A percentile compares a stretch with the other conserved stretches of the same genome.
These are phyloP conservation scores for Casuarina glauca DNA, from an alignment of 306 rosid species.

Conservation along the genomic window DNA sequence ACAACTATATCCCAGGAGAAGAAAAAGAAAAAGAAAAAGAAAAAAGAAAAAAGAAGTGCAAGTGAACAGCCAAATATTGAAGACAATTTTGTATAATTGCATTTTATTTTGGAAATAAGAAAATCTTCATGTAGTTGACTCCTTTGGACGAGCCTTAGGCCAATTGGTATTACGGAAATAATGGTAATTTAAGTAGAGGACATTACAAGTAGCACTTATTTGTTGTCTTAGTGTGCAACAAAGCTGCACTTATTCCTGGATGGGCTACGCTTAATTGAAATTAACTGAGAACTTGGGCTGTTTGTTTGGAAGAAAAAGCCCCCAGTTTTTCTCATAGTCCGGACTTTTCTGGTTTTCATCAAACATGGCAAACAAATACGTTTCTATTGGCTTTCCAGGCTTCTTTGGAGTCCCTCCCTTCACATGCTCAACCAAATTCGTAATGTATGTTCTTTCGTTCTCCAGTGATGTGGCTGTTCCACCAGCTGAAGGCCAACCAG, in stretches of 20 bases:
- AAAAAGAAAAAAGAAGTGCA: too few species aligned
- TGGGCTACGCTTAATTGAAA: conserved; percentile 19
- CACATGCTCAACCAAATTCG: conserved; percentile 38
- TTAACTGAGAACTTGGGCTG: conserved; percentile 30
- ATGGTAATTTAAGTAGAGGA: too few species aligned
- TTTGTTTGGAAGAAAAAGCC: conserved; percentile 39
- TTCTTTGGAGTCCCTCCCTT: conserved; percentile 43
- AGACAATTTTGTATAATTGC: too few species aligned
- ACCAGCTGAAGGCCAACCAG: conserved; percentile 54
- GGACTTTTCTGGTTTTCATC: conserved; percentile 34
- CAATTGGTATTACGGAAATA: too few species aligned
- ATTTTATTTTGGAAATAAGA: too few species aligned
- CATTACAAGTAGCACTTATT: too few species aligned
- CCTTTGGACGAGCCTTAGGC: too few species aligned
- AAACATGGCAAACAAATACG: conserved; percentile 44
- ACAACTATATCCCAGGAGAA: too few species aligned
- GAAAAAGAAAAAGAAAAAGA: too few species aligned
- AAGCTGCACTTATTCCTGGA: not conserved
- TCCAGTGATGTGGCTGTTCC: conserved; percentile 37
- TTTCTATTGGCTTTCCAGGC: conserved; percentile 27
- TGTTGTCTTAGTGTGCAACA: too few species aligned
- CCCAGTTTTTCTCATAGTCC: conserved; percentile 28
- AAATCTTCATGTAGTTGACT: too few species aligned
- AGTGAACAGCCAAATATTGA: too few species aligned
- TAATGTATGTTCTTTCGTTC: conserved; percentile 43